Evolutionary conservation across 2,329 filamentous ascomycete species (phyloP), one percentile per base, ranked within the genome.

Genomic region (Ascochyta viciae-villosae): DNA sequence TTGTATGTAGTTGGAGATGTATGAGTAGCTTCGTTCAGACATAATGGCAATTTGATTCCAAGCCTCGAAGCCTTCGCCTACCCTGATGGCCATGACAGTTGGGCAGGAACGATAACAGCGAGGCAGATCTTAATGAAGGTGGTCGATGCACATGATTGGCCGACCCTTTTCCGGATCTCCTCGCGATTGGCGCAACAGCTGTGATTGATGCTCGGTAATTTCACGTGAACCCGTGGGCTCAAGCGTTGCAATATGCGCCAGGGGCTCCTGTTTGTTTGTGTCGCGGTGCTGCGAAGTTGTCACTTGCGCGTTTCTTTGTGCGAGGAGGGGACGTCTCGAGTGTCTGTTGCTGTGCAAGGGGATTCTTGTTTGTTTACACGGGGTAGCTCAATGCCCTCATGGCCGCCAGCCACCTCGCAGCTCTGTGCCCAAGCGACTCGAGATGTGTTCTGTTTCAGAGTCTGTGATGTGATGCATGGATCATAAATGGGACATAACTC

Each of bases 151-250:
- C 40, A 24, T 51, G 53, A 56, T 56, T 56, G 53, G 53, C 33
- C 16, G 9, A 23, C 29, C 34, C 35, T 23, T 15, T 31, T 42
- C 29, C 42, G 33, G 7, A 33, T 3, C 41, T 34, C 31, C 19
- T 39, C n/a, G 10, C 47, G 26, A 57, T 57, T 57, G 54, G 54
- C 44, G 48, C 54, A 49, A 35, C 23, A 37, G n/a, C 23, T 24
- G 54, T 53, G n/a, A 50, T 49, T 53, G 50, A 49, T 33, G 49
- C 35, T 50, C 37, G 33, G 49, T 41, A 50, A 49, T 49, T 50
- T 53, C 41, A 35, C 23, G 45, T 50, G 55, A 58, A 58, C 55
- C 40, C 50, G 55, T 58, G 55, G 55, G 50, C 50, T 54, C 45
- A 43, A 56, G 53, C 47, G 55, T 46, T 47, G 44, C 47, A 57